phyloP scores from a whole-genome alignment of 2,329 filamentous ascomycete genomes.

The Dactylellina haptotyla region DNA sequence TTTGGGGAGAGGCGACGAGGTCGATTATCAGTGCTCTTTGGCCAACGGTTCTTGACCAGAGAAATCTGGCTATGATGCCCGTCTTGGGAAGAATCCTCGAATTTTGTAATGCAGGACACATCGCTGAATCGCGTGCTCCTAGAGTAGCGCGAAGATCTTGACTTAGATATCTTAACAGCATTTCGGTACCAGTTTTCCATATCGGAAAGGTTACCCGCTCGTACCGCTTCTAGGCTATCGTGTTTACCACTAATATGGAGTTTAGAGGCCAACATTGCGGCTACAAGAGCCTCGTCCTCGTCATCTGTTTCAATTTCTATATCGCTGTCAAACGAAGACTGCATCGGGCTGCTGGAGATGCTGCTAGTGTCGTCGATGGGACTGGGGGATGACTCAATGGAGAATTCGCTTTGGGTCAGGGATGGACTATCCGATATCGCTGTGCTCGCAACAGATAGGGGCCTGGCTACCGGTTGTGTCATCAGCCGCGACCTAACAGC shows the following conservation, averaged over 20 bases:
- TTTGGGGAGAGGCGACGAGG: slow-evolving; percentile 22
- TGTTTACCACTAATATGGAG: slow-evolving; percentile 27
- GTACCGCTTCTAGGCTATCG: slow-evolving; percentile 23
- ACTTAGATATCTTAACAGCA: slow-evolving; percentile 27
- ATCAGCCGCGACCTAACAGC: slow-evolving; percentile 27
- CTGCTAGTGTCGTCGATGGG: slow-evolving; percentile 29
- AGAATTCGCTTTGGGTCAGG: slow-evolving; percentile 38
- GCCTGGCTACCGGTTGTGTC: slow-evolving; percentile 15
- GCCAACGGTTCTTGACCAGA: not conserved
- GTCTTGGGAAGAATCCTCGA: slow-evolving; percentile 30
- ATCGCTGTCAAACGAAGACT: slow-evolving; percentile 24
- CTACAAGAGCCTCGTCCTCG: slow-evolving; percentile 23
- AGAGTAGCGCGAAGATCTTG: slow-evolving; percentile 31
- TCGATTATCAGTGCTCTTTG: not conserved
- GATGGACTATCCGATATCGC: slow-evolving; percentile 42
- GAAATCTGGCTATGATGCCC: slow-evolving; percentile 3
- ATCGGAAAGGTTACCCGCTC: slow-evolving; percentile 28
- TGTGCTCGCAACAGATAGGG: slow-evolving; percentile 34
- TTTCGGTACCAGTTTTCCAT: slow-evolving; percentile 46
- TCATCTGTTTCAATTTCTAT: slow-evolving; percentile 42
- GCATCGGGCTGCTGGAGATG: slow-evolving; percentile 45
- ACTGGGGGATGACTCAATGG: slow-evolving; percentile 35
- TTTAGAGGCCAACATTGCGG: slow-evolving; percentile 25
- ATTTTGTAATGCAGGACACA: slow-evolving; percentile 21
- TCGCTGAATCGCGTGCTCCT: slow-evolving; percentile 40